Evolutionary conservation across 805 yeast genomes (phyloP), one percentile per base, ranked within the genome.

Genomic region (Cyberlindnera sargentensis): DNA sequence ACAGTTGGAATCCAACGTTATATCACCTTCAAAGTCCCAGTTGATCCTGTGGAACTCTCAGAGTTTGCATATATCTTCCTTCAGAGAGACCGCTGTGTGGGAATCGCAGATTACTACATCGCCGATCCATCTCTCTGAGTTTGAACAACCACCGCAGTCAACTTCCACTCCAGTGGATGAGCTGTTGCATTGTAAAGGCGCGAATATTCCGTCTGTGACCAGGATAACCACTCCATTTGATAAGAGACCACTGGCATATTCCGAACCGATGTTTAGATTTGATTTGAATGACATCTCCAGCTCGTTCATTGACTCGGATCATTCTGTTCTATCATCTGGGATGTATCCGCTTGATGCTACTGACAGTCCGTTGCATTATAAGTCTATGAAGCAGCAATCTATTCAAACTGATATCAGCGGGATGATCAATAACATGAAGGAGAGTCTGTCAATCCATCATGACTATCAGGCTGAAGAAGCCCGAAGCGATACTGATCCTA

Each of bases 91-190:
- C 27, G 34, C 40, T 11, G 34, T 37, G 24, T 34, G 30, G 23
- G 20, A 30, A 20, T 20, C 15, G 9, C 40, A 37, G 8, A 34
- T 34, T 8, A 15, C 40, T 15, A 15, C 27, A 1, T 52, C 59
- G 0, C 57, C 62, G 1, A 40, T 58, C 2, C 61, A 56, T 26
- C 47, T 57, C 6, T 57, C 60, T 6, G 58, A 55, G 20, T 57
- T 58, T 41, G 55, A 49, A 5, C 59, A 53, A 31, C 52, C 56
- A 5, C 62, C 62, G 11, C 44, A 44, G 39, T 52, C 55, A 8
- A 55, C 60, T 1, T 58, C 62, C 5, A 58, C 62, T 1, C 62
- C 62, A 8, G 15, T 30, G 15, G 27, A 11, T 15, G 50, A 42
- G 5, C 43, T 39, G 38, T 36, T 31, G 31, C 20, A 15, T 15